phyloP scores from a whole-genome alignment of 352 stramenopile genomes.

The Pythium dissotocum region DNA sequence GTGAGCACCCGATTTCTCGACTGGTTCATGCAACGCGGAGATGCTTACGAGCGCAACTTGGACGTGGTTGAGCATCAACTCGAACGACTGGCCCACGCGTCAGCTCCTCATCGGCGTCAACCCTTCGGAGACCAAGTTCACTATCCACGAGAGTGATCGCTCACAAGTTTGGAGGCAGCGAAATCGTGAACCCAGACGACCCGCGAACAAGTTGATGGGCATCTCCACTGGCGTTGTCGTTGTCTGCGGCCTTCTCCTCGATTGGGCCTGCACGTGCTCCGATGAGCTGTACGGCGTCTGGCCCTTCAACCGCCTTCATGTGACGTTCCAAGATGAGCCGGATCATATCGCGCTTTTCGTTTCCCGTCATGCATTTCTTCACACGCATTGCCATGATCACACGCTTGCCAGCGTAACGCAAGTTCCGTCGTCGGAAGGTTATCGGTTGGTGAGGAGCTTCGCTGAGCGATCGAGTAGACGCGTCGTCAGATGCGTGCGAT shows the following conservation, averaged over 20 bases:
- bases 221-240: neutral
- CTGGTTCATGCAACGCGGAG: conserved; percentile 69
- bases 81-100: conserved; percentile 39
- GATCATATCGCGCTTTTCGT: conserved; percentile 66
- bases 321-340: conserved; percentile 47
- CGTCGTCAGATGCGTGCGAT: neutral
- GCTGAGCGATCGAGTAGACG: neutral
- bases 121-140: conserved; percentile 53
- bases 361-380: conserved; percentile 41
- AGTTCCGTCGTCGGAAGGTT: conserved; percentile 27
- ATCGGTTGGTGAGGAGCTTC: neutral
- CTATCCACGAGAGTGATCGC: conserved; percentile 14
- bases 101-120: conserved; percentile 41
- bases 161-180: conserved; percentile 22
- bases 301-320: conserved; percentile 13
- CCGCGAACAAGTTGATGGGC: conserved; percentile 11
- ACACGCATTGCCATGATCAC: conserved; percentile 71
- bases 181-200: conserved; percentile 21
- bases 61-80: conserved; percentile 67
- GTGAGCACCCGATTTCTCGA: conserved; percentile 68
- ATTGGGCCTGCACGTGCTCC: neutral
- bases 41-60: conserved; percentile 76
- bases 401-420: conserved; percentile 61
- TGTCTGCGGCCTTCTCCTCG: neutral
- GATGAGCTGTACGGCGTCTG: neutral